Conservation (phyloP, 768 basidiomycete species). For the Megacollybia marginata region DNA sequence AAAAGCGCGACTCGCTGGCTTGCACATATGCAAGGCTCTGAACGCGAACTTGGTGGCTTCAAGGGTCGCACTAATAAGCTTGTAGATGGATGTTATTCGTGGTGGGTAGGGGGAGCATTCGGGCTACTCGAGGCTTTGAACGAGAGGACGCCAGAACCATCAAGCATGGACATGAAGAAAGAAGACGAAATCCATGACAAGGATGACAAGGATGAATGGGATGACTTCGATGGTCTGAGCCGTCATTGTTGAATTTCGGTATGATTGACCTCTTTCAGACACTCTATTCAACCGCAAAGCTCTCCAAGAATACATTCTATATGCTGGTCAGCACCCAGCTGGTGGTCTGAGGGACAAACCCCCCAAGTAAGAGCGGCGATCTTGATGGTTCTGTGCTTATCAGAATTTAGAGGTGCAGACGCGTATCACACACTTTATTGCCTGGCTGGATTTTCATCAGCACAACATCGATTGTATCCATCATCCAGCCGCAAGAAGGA, state of each 20-base stretch:
- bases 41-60: conserved; percentile 87
- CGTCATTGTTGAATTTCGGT: not conserved
- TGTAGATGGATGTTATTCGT: conserved; percentile 99
- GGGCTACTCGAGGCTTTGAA: conserved; percentile 61
- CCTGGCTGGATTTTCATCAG: conserved; percentile 79
- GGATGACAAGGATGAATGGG: conserved; percentile 45
- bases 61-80: conserved; percentile 92
- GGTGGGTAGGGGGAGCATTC: conserved; percentile 96
- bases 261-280: conserved; percentile 17
- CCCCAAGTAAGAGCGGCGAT: conserved; percentile 57
- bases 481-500: conserved; percentile 28
- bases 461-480: conserved; percentile 71
- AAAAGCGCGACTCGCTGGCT: conserved; percentile 70
- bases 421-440: conserved; percentile 94
- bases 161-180: conserved; percentile 25
- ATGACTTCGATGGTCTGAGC: conserved; percentile 59
- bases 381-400: not conserved
- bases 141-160: conserved; percentile 23
- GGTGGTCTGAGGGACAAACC: conserved; percentile 95
- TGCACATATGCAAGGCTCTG: conserved; percentile 76
- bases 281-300: conserved; percentile 56
- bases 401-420: conserved; percentile 60
- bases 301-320: conserved; percentile 81
- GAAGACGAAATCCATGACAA: conserved; percentile 12
- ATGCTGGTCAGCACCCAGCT: conserved; percentile 76